Evolutionary conservation across 495 filamentous ascomycete genomes (phyloP).

Genomic region (Xylaria palmicola): DNA sequence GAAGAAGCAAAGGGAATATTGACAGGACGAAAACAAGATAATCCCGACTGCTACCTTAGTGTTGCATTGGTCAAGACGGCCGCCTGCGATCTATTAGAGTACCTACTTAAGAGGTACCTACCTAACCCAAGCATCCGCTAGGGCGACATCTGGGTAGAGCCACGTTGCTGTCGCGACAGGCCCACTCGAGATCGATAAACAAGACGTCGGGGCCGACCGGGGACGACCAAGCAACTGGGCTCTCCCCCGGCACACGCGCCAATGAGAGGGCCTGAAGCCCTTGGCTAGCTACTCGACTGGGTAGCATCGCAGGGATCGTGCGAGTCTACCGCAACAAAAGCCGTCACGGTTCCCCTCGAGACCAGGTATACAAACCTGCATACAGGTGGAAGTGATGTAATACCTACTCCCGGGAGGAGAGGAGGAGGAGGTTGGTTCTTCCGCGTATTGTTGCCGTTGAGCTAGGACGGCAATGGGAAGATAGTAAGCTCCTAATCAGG

Average conservation of each 20-base stretch:
- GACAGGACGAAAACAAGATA: neutral
- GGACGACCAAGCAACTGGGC: neutral
- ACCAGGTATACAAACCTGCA: neutral
- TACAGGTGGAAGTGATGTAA: neutral
- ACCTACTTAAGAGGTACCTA: too few relatives aligned
- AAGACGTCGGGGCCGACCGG: too few relatives aligned
- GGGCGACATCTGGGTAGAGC: too few relatives aligned
- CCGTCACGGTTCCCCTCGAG: neutral
- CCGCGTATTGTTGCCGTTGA: too few relatives aligned
- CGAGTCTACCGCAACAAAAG: neutral
- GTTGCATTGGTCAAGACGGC: neutral
- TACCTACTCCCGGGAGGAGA: neutral
- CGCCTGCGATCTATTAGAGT: too few relatives aligned
- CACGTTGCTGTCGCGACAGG: neutral
- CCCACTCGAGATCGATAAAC: neutral
- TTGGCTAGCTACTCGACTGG: constrained; percentile 1
- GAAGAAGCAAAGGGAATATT: neutral
- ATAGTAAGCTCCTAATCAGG: too few relatives aligned
- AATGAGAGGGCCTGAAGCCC: constrained; percentile 3
- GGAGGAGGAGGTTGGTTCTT: too few relatives aligned
- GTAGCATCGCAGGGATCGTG: neutral
- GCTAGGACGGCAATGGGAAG: too few relatives aligned
- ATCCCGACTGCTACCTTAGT: neutral
- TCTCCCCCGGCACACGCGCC: neutral
- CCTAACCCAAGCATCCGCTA: too few relatives aligned